A percentile compares a stretch with the other conserved stretches of the same genome.
phyloP scores from a whole-genome alignment of 208 protist genomes.

The Porcisia hertigi region DNA sequence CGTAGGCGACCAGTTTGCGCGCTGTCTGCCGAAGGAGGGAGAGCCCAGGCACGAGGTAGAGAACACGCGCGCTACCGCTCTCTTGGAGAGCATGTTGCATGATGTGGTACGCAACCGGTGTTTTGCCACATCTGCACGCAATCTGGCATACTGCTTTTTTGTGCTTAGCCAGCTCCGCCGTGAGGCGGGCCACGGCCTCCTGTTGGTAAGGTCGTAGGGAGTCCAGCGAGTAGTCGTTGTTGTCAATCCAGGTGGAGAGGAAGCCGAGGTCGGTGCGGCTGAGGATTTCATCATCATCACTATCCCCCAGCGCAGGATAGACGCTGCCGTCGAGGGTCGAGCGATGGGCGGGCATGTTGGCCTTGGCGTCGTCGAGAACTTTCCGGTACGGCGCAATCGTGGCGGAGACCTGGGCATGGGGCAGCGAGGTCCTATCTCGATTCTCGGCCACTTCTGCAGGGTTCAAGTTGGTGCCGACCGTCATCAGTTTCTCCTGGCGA shows the following conservation, averaged over 20 bases:
- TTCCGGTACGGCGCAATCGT: conserved; percentile 5
- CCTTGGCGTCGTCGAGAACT: background rate
- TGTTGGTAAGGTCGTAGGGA: conserved; percentile 64
- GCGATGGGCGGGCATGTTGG: background rate
- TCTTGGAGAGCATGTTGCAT: conserved; percentile 33
- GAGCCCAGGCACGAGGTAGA: conserved; percentile 78
- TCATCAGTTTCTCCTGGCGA: background rate
- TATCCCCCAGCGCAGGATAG: background rate
- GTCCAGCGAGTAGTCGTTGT: conserved; percentile 35
- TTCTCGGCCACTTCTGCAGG: background rate
- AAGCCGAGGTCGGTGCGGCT: conserved; percentile 12
- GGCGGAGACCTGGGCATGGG: background rate
- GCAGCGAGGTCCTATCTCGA: background rate
- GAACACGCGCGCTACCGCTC: conserved; percentile 26
- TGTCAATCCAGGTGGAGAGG: conserved; percentile 23
- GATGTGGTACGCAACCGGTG: conserved; percentile 69
- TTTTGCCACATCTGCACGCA: conserved; percentile 83
- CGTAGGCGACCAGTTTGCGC: conserved; percentile 66
- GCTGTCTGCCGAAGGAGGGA: conserved; percentile 72
- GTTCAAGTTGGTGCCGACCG: background rate
- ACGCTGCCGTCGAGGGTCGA: background rate
- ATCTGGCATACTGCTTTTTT: conserved; percentile 73
- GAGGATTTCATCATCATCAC: conserved; percentile 23
- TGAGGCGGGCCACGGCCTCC: conserved; percentile 58
- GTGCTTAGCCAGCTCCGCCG: conserved; percentile 33